Evolutionary conservation across 352 stramenopile species (phyloP).

Genomic region (Ophiocytium majus): DNA sequence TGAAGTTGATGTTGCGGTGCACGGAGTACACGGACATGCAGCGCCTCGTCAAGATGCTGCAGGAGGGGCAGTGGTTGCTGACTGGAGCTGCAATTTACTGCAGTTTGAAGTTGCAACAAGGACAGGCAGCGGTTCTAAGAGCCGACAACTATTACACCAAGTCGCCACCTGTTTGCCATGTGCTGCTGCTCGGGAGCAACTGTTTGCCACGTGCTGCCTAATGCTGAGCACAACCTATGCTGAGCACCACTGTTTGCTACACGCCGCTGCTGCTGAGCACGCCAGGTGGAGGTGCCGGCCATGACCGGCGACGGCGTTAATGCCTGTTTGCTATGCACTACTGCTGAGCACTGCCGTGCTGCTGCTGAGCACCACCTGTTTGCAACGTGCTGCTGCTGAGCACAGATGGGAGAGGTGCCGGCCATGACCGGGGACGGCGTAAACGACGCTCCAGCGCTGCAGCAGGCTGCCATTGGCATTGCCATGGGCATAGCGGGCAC

Average conservation of each 20-base stretch:
- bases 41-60: conserved; percentile 77
- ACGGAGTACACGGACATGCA: conserved; percentile 98
- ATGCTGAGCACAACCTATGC: no score
- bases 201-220: background rate
- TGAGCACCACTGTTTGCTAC: background rate
- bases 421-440: conserved; percentile 99
- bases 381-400: background rate
- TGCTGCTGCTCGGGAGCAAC: no score
- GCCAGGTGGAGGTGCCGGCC: conserved; percentile 29
- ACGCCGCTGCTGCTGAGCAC: background rate
- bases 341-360: no score
- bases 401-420: conserved; percentile 40
- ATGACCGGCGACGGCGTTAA: no score
- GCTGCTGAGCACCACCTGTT: background rate
- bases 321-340: no score
- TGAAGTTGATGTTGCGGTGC: conserved; percentile 91
- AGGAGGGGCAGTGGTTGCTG: no score
- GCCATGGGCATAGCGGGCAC: conserved; percentile 87
- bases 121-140: no score
- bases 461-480: conserved; percentile 88
- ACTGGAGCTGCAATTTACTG: no score
- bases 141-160: no score
- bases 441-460: conserved; percentile 95
- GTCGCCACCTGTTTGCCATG: no score
- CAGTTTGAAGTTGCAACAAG: no score